phyloP scores from a whole-genome alignment of 352 stramenopile species.

The Phytophthora cryptogea region DNA sequence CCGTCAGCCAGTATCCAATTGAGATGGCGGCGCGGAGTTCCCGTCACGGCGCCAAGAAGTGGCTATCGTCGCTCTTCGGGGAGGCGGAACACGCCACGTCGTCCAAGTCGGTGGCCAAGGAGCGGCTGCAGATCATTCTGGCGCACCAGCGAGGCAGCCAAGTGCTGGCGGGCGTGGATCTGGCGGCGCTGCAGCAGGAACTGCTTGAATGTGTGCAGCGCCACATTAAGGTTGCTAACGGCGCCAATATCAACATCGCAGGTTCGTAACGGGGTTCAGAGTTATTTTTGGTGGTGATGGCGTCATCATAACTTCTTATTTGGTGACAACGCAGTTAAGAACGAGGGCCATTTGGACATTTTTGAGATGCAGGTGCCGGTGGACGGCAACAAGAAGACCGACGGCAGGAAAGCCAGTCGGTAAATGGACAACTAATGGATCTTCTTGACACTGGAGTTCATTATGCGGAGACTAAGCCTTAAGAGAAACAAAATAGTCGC shows the following conservation, averaged over 20 bases:
- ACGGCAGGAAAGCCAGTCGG: slow-evolving; percentile 22
- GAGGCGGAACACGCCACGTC: slow-evolving; percentile 47
- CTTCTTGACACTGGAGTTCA: not conserved
- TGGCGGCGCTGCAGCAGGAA: slow-evolving; percentile 78
- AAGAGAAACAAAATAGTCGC: slow-evolving; percentile 17
- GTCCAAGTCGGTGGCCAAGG: slow-evolving; percentile 87
- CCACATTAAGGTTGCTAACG: slow-evolving; percentile 85
- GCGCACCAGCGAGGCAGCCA: slow-evolving; percentile 86
- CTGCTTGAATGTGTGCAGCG: slow-evolving; percentile 87
- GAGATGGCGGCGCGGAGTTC: slow-evolving; percentile 54
- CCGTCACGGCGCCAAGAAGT: slow-evolving; percentile 76
- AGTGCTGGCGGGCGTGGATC: slow-evolving; percentile 82
- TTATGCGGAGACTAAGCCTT: slow-evolving; percentile 5
- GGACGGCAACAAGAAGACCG: slow-evolving; percentile 43
- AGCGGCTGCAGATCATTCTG: slow-evolving; percentile 90
- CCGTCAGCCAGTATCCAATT: slow-evolving; percentile 16
- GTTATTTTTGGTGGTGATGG: not conserved
- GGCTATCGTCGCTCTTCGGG: slow-evolving; percentile 75
- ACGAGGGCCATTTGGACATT: slow-evolving; percentile 87
- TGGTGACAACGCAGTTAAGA: slow-evolving; percentile 63
- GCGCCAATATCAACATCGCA: slow-evolving; percentile 90
- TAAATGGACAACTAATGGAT: slow-evolving; percentile 12
- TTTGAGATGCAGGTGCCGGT: slow-evolving; percentile 92
- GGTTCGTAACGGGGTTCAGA: slow-evolving; percentile 35
- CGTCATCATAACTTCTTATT: not conserved